Conservation (phyloP, 495 filamentous ascomycete genomes). For the Tuber microsphaerosporum region DNA sequence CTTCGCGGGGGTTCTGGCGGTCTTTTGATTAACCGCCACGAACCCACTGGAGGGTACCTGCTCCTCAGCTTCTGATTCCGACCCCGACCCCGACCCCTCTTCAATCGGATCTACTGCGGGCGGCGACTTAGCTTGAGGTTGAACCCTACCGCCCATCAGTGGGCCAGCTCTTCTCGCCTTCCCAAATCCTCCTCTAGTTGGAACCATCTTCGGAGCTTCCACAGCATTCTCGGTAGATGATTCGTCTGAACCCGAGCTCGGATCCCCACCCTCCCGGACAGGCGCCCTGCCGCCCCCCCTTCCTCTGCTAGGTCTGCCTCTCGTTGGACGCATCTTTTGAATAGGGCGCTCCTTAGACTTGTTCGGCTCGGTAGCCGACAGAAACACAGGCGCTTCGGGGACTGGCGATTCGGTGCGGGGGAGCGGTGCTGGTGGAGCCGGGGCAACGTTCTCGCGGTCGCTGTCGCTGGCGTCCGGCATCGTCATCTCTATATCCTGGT, state of each 20-base stretch:
- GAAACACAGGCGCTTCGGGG: neutral
- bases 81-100: neutral
- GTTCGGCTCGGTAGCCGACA: neutral
- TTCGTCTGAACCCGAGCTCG: neutral
- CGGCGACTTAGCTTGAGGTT: neutral
- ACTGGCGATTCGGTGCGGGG: constrained; percentile 10
- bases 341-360: constrained; percentile 10
- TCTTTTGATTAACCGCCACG: neutral
- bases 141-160: neutral
- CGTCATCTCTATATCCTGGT: constrained; percentile 21
- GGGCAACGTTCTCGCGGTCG: neutral
- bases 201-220: constrained; percentile 6
- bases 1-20: neutral
- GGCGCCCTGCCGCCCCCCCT: neutral
- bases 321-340: constrained; percentile 24
- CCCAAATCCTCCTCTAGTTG: constrained; percentile 7
- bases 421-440: neutral
- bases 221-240: neutral
- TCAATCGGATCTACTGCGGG: neutral
- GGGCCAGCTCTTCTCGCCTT: constrained; percentile 13
- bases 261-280: neutral
- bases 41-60: neutral
- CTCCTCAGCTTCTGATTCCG: neutral
- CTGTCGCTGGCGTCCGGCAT: constrained; percentile 11
- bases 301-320: neutral